Evolutionary conservation across 2,329 filamentous ascomycete species (phyloP), one percentile per base, ranked within the genome.

Genomic region (Mollisia scopiformis): DNA sequence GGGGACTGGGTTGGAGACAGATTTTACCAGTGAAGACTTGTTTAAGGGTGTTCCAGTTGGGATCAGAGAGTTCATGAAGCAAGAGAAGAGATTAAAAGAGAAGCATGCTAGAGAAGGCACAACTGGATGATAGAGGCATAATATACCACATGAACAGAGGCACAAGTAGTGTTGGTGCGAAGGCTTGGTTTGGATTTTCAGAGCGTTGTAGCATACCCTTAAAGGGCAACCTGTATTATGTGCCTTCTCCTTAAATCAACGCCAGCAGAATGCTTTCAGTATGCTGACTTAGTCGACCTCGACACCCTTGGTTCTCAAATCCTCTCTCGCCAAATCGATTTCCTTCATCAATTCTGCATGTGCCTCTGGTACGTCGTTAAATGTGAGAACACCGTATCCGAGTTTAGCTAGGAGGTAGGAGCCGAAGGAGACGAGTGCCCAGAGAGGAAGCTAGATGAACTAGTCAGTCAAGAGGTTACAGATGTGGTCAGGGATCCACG

Each of bases 1-100:
- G 90, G 71, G 75, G 25, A 75, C 74, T 11, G 73, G 71, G 27
- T 66, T 74, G 47, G 69, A 73, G 66, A 71, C 70, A 46, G 82
- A 88, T 62, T 74, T 82, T 52, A 85, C 80, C 80, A 81, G 86
- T 57, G 87, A 87, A 2, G 87, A 91, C 53, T 73, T 96, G 35
- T 96, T 96, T 71, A 84, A 86, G 53, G 86, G 86, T 67, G 88
- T 99, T 55, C 94, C 95, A 0, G 91, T 98, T 10, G 95, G 94
- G 0, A 97, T 99, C 66, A 82, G 92, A 63, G 94, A 97, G 75
- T 99, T 99, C 72, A 98, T 99, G 94, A 92, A 90, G 80, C 93
- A 89, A 62, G 95, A 99, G 80, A 98, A 98, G 83, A 89, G 82
- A 75, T 76, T 99, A 62, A 94, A 92, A 76, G 82, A 91, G 75